These are phyloP conservation scores for Trypethelium eluteriae DNA, from an alignment of 495 filamentous ascomycete species.

Conservation along the genomic window DNA sequence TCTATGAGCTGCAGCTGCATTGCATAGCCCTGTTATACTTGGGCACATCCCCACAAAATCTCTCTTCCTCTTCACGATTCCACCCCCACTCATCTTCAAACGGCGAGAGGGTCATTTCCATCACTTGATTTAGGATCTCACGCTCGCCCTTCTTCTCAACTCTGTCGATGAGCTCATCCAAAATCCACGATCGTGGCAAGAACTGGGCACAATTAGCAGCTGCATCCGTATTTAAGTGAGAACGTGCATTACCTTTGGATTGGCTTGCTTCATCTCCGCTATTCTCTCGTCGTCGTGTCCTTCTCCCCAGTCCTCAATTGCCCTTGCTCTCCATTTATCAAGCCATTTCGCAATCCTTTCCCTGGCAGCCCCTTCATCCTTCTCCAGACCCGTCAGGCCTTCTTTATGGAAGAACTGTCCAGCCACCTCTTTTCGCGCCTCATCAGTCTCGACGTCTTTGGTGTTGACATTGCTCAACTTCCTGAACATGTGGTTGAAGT, in stretches of 20 bases:
- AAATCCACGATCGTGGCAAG: slow-evolving; percentile 77
- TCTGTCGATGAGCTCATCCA: slow-evolving; percentile 82
- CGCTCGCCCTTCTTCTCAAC: slow-evolving; percentile 81
- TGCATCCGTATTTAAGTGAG: neutral
- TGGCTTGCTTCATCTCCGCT: slow-evolving; percentile 68
- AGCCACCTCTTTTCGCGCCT: slow-evolving; percentile 50
- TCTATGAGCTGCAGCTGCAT: slow-evolving; percentile 69
- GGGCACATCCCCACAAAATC: slow-evolving; percentile 86
- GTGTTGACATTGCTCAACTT: slow-evolving; percentile 55
- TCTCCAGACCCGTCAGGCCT: slow-evolving; percentile 48
- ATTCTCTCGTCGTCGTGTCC: slow-evolving; percentile 53
- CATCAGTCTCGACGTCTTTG: slow-evolving; percentile 51
- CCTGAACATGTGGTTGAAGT: slow-evolving; percentile 90
- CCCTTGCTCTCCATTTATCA: slow-evolving; percentile 56
- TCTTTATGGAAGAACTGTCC: slow-evolving; percentile 64
- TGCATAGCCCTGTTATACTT: slow-evolving; percentile 68
- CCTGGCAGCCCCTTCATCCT: slow-evolving; percentile 53
- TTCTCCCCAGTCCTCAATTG: slow-evolving; percentile 63
- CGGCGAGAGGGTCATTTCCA: slow-evolving; percentile 73
- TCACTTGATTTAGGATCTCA: slow-evolving; percentile 62
- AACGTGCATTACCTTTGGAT: slow-evolving; percentile 57
- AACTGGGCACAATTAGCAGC: slow-evolving; percentile 43
- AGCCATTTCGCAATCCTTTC: slow-evolving; percentile 69
- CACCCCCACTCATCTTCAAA: slow-evolving; percentile 76
- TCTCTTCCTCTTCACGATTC: slow-evolving; percentile 62